Base-by-base conservation (phyloP, 805 yeast species). In the Candida suzukii region DNA sequence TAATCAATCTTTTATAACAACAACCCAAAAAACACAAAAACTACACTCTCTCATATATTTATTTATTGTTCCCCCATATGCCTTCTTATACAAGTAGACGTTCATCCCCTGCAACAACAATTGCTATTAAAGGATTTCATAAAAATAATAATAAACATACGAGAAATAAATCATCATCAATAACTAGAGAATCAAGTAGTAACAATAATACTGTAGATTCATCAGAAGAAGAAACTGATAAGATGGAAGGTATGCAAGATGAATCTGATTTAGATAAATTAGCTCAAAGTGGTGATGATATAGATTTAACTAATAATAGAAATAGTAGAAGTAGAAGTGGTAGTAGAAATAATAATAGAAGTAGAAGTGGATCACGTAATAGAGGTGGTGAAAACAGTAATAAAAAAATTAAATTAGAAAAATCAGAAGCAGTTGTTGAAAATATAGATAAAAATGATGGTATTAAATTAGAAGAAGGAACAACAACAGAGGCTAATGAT, bases 201-300 rank as follows among this genome's bases (percentile, higher is more conserved):
- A n/a, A 77, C 42, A 59, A 77, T 46, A 78, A 75, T 37, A 83
- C 76, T 41, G 68, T 76, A 43, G 79, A 71, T 41, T 72, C 79
- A 49, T 82, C 93, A 14, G 96, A 88, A 61, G 95, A 93, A 16
- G 97, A 88, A 57, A 88, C 97, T 0, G 96, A 88, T 56, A 82
- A 77, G 51, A 78, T 88, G 86, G 91, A 78, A 31, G 61, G 55
- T 19, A 40, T 59, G 34, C 88, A 74, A n/a, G 68, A 76, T 29
- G 73, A 71, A 28, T 71, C 83, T 17, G 68, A 75, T 29, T 54
- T 83, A 46, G 66, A 61, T 18, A 61, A 67, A 4, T 51, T 68
- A 39, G 68, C 67, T 9, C 66, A 44, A 45, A 67, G 64, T 45
- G 56, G 70, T 16, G 34, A 31, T 31, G 34, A 31, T 31, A 8